phyloP scores from a whole-genome alignment of 495 filamentous ascomycete species.

The Symbiotaphrina buchneri region DNA sequence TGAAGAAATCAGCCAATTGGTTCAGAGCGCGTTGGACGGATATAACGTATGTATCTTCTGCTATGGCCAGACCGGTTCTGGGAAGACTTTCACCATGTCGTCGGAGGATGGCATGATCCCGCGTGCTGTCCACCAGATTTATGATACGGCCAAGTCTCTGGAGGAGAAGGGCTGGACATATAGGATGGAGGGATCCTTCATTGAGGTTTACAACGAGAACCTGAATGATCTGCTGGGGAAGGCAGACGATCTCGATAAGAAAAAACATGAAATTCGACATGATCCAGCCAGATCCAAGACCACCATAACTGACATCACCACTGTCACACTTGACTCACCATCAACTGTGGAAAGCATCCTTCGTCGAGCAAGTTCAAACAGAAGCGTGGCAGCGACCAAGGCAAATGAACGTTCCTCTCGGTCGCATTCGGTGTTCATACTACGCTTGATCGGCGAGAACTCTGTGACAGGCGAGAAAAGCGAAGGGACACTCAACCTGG shows the following conservation, averaged over 20 bases:
- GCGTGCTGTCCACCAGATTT: constrained; percentile 77
- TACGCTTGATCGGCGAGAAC: constrained; percentile 69
- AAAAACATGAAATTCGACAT: constrained; percentile 83
- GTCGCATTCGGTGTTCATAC: constrained; percentile 90
- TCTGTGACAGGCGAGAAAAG: constrained; percentile 59
- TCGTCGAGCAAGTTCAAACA: constrained; percentile 53
- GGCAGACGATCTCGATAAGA: constrained; percentile 53
- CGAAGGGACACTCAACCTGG: constrained; percentile 87
- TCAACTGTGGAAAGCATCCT: constrained; percentile 62
- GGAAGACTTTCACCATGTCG: constrained; percentile 95
- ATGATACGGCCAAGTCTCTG: constrained; percentile 57
- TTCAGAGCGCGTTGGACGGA: constrained; percentile 88
- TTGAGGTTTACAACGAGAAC: constrained; percentile 99
- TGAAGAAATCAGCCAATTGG: constrained; percentile 89
- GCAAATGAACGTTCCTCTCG: constrained; percentile 88
- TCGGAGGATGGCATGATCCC: constrained; percentile 90
- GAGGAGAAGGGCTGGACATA: constrained; percentile 89
- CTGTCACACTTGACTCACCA: constrained; percentile 53
- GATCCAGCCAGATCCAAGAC: constrained; percentile 65
- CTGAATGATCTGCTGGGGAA: constrained; percentile 78
- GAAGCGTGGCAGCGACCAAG: constrained; percentile 85
- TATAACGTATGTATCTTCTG: constrained; percentile 99
- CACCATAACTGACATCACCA: constrained; percentile 61
- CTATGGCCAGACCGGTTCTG: constrained; percentile 93
- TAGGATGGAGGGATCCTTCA: constrained; percentile 80